phyloP scores from a whole-genome alignment of 1,284 basidiomycete species.

The Ceratobasidium papillatum region DNA sequence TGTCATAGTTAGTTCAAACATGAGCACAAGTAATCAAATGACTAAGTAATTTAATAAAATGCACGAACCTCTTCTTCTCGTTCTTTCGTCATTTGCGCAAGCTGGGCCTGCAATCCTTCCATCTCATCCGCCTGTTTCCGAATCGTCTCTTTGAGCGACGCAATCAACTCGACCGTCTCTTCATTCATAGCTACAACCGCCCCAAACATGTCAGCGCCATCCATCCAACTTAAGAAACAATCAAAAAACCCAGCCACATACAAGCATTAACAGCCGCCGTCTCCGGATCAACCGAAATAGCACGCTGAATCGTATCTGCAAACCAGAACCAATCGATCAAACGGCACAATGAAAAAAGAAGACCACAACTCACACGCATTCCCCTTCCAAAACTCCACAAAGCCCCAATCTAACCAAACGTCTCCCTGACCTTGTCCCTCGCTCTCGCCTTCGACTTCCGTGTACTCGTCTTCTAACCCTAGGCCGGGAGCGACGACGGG shows the following conservation, averaged over 20 bases:
- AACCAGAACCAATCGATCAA: neutral
- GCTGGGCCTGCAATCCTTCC: constrained; percentile 64
- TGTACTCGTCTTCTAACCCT: constrained; percentile 47
- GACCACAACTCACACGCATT: constrained; percentile 79
- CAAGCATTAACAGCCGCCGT: constrained; percentile 52
- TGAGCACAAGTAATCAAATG: neutral
- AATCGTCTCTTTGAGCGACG: constrained; percentile 82
- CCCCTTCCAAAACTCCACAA: constrained; percentile 99
- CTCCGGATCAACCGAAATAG: constrained; percentile 60
- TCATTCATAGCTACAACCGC: constrained; percentile 67
- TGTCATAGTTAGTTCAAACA: constrained; percentile 3
- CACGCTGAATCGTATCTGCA: constrained; percentile 60
- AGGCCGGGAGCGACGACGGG: constrained; percentile 48
- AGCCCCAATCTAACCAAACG: constrained; percentile 98
- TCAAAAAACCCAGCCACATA: constrained; percentile 45
- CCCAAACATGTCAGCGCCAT: neutral
- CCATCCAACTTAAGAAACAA: too few species aligned
- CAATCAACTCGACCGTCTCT: constrained; percentile 80
- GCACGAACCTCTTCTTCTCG: constrained; percentile 56
- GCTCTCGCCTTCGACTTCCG: constrained; percentile 47
- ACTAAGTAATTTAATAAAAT: neutral
- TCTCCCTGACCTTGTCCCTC: constrained; percentile 73
- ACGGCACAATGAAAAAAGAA: neutral
- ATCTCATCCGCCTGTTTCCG: constrained; percentile 81
- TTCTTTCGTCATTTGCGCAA: constrained; percentile 54